Base-by-base conservation (phyloP, 2,329 filamentous ascomycete genomes). In the Pestalotiopsis sp. region DNA sequence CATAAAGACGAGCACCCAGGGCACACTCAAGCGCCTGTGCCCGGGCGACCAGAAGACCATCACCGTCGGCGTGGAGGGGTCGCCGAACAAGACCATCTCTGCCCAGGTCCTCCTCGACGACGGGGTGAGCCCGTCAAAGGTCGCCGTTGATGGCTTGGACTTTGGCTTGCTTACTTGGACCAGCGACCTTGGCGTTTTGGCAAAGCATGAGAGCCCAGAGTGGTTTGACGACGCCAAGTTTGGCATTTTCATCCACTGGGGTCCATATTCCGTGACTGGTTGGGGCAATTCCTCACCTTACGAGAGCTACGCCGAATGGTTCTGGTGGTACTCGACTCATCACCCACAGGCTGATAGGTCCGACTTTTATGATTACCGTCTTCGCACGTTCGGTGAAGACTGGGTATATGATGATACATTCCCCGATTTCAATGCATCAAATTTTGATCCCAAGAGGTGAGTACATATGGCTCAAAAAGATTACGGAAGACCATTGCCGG, bases 231-330 rank as follows among this genome's bases (percentile, higher is more conserved):
- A 83, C 64, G 83, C 80, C 27, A 88, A 89, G 67, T 88, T 79
- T 70, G 86, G 86, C 0, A 88, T 88, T 38, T 88, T 89, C 71
- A 85, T 88, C 41, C 86, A 88, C 68, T 88, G 86, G 84, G 86
- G 86, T 2, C 77, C 82, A 0, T 88, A 87, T 72, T 76, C 83
- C 0, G 85, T 87, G 3, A 66, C 68, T 60, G 68, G 67, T 68
- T 88, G 85, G 84, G 86, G 86, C 13, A 79, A 80, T 69, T 76
- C 75, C 2, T 72, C 74, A 1, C 71, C 74, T 2, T 73, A 77
- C 64, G 79, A 82, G 71, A 77, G 73, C n/a, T 81, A 82, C 66
- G 78, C 80, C 1, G 80, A 82, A 70, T 81, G 79, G 79, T 80
- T 77, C 74, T 87, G 85, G 85, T 86, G 82, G 81, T 82, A 84